Conservation (phyloP, 164 flowering plant genomes). For the Platanus orientalis region DNA sequence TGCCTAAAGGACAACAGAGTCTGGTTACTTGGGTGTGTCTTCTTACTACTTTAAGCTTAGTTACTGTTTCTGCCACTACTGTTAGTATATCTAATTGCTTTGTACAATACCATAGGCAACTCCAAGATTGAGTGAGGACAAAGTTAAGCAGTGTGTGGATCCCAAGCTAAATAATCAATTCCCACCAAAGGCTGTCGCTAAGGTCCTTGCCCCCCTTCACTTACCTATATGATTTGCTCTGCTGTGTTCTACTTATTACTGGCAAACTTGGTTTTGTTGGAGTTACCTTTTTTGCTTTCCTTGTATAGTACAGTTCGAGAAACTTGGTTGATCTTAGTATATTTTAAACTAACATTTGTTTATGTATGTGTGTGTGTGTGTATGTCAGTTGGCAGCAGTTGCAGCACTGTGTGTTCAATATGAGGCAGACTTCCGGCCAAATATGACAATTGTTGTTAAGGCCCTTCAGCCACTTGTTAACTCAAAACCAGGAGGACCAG, state of each 20-base stretch:
- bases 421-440: constrained; percentile 83
- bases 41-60: background rate
- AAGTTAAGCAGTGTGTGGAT: constrained; percentile 73
- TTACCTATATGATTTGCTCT: background rate
- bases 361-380: background rate
- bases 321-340: background rate
- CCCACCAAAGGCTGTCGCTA: constrained; percentile 74
- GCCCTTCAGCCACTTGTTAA: constrained; percentile 73
- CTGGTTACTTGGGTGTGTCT: constrained; percentile 64
- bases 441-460: constrained; percentile 81
- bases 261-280: background rate
- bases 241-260: background rate
- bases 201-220: constrained; percentile 28
- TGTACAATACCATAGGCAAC: constrained; percentile 42
- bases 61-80: background rate
- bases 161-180: constrained; percentile 58
- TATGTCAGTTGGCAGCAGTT: constrained; percentile 65
- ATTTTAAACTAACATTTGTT: background rate
- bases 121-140: constrained; percentile 71
- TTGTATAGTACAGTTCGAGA: background rate
- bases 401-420: constrained; percentile 83
- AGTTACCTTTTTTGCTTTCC: background rate
- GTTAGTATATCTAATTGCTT: background rate
- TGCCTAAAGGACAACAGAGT: constrained; percentile 79
- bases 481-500: constrained; percentile 55